Percentiles rank a stretch among this genome's conserved stretches.
phyloP scores from a whole-genome alignment of 768 basidiomycete genomes.

The Sarcomyxa edulis region DNA sequence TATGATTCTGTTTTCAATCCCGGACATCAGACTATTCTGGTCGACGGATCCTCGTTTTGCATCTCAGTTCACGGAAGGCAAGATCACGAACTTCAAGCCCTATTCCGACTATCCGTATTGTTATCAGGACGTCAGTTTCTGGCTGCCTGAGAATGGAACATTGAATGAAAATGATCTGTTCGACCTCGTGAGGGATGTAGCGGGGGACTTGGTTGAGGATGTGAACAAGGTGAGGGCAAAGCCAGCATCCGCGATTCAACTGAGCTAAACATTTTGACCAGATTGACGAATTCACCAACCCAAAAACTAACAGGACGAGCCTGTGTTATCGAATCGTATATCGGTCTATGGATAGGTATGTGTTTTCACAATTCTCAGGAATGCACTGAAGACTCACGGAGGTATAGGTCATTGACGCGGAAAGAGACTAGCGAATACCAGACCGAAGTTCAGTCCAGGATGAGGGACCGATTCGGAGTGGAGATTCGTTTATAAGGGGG shows the following conservation, averaged over 20 bases:
- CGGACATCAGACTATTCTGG: constrained; percentile 99
- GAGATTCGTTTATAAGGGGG: constrained; percentile 73
- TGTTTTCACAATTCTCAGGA: background rate
- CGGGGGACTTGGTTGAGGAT: constrained; percentile 89
- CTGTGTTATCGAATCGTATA: constrained; percentile 91
- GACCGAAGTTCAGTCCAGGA: constrained; percentile 44
- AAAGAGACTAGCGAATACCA: constrained; percentile 88
- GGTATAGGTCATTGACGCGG: constrained; percentile 73
- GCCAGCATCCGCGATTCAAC: constrained; percentile 11
- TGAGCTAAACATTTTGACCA: no score
- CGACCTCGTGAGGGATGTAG: constrained; percentile 88
- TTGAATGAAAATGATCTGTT: constrained; percentile 97
- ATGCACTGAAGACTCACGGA: constrained; percentile 5
- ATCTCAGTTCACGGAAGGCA: constrained; percentile 73
- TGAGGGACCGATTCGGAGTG: constrained; percentile 66
- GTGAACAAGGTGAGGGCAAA: constrained; percentile 65
- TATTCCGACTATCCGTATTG: constrained; percentile 92
- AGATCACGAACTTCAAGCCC: constrained; percentile 79
- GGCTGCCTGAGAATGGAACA: constrained; percentile 52
- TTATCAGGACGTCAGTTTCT: constrained; percentile 95
- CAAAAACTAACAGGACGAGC: constrained; percentile 75
- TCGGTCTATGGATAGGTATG: constrained; percentile 91
- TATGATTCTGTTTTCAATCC: constrained; percentile 95
- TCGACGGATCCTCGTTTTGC: constrained; percentile 83
- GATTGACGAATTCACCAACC: constrained; percentile 91